Evolutionary conservation across 148 eudicot genomes (phyloP).

Genomic region (Camellia japonica): DNA sequence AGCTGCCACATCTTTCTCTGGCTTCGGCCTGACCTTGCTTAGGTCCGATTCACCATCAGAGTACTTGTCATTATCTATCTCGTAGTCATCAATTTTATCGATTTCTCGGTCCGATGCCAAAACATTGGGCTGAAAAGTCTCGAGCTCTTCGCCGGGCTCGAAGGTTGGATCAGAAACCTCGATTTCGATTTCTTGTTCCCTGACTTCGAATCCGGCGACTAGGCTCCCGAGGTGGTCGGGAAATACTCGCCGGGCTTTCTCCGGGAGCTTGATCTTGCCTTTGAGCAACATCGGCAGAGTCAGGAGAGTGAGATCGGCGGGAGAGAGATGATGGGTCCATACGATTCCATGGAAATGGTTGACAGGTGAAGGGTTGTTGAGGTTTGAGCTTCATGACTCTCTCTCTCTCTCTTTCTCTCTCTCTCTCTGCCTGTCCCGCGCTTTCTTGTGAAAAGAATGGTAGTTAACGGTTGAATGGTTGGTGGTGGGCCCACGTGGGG

Average conservation of each 20-base stretch:
- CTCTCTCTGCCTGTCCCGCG: neutral
- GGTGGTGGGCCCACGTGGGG: neutral
- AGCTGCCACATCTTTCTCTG: constrained; percentile 23
- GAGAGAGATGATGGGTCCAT: neutral
- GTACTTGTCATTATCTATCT: constrained; percentile 15
- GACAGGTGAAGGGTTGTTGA: neutral
- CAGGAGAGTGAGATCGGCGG: neutral
- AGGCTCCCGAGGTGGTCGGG: constrained; percentile 31
- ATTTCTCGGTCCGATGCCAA: constrained; percentile 18
- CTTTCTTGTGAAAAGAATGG: constrained; percentile 14
- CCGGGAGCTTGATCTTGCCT: constrained; percentile 41
- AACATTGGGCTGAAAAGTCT: constrained; percentile 38
- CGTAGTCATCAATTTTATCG: constrained; percentile 20
- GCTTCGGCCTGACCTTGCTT: constrained; percentile 23
- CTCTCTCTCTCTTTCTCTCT: neutral
- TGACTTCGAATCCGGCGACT: constrained; percentile 25
- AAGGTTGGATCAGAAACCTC: constrained; percentile 14
- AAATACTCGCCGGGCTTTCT: constrained; percentile 22
- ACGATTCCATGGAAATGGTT: neutral
- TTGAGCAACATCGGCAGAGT: constrained; percentile 20
- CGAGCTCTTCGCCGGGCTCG: constrained; percentile 50
- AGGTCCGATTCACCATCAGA: constrained; percentile 20
- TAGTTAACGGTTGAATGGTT: constrained; percentile 23
- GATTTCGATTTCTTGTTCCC: neutral
- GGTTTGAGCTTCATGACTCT: constrained; percentile 7